Percentiles rank a stretch among this genome's conserved stretches.
These are phyloP conservation scores for Ogataea populi-albae DNA, from an alignment of 805 yeast species.

Conservation along the genomic window DNA sequence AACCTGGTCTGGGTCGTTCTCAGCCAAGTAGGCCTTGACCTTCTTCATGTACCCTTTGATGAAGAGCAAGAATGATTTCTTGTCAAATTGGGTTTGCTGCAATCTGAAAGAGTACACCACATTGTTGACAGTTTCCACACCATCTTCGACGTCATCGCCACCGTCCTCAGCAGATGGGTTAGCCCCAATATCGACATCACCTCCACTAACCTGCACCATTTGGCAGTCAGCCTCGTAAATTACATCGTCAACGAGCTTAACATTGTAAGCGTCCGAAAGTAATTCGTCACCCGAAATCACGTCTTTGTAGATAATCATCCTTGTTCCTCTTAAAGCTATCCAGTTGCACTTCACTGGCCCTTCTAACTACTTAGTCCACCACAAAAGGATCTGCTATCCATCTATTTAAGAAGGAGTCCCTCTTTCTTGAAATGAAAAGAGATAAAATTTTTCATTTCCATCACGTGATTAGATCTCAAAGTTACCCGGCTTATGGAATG, in stretches of 20 bases:
- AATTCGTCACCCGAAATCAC: constrained; percentile 92
- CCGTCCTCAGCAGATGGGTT: constrained; percentile 99
- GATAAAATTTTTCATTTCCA: too few relatives aligned
- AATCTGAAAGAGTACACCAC: constrained; percentile 98
- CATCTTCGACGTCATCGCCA: constrained; percentile 78
- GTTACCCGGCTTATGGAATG: neutral
- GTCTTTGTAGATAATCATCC: constrained; percentile 56
- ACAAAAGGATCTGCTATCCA: too few relatives aligned
- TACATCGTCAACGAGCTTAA: constrained; percentile 80
- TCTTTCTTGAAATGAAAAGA: too few relatives aligned
- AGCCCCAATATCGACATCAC: constrained; percentile 97
- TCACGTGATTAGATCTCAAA: neutral
- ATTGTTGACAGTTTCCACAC: constrained; percentile 92
- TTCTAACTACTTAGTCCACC: too few relatives aligned
- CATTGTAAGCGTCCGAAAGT: constrained; percentile 95
- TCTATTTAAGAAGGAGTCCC: too few relatives aligned
- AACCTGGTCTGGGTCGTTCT: constrained; percentile 82
- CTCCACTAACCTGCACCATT: constrained; percentile 83
- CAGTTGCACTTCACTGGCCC: too few relatives aligned
- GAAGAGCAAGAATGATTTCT: constrained; percentile 95
- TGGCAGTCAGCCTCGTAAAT: constrained; percentile 96
- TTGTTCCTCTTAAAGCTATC: constrained; percentile 7
- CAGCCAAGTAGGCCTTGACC: constrained; percentile 88
- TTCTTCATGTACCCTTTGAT: constrained; percentile 99
- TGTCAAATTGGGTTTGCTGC: constrained; percentile 94